Evolutionary conservation across 805 yeast genomes (phyloP).

Genomic region (Saccharomycopsis fibuligera): DNA sequence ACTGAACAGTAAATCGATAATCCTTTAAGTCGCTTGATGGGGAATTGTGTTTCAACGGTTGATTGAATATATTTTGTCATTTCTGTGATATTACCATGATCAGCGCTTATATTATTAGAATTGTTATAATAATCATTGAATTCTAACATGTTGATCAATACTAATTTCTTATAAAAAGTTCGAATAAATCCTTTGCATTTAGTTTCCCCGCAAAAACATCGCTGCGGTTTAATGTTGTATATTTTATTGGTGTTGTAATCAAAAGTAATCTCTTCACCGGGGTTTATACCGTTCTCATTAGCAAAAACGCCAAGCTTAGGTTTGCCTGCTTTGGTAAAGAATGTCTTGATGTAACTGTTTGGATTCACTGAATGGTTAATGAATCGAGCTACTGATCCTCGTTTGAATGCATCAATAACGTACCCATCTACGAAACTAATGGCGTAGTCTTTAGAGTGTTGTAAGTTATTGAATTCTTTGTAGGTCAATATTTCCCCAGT

Average conservation of each 20-base stretch:
- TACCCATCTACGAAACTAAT: constrained; percentile 37
- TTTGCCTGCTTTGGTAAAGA: constrained; percentile 32
- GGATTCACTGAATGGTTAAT: constrained; percentile 46
- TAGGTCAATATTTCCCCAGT: constrained; percentile 43
- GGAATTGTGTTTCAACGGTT: constrained; percentile 1
- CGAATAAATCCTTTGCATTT: constrained; percentile 38
- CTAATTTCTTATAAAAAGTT: constrained; percentile 19
- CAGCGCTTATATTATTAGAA: background rate
- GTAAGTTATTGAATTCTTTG: constrained; percentile 33
- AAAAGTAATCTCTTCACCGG: constrained; percentile 41
- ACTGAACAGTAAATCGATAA: constrained; percentile 6
- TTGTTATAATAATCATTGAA: background rate
- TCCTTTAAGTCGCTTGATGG: constrained; percentile 2
- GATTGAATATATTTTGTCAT: background rate
- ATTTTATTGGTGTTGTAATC: constrained; percentile 44
- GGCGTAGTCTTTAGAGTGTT: constrained; percentile 34
- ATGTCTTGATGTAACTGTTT: constrained; percentile 42
- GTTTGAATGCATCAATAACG: constrained; percentile 38
- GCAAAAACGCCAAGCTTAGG: constrained; percentile 44
- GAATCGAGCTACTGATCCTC: constrained; percentile 44
- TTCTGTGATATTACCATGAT: constrained; percentile 1
- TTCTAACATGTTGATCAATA: constrained; percentile 5
- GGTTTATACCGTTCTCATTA: constrained; percentile 29
- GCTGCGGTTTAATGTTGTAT: constrained; percentile 37
- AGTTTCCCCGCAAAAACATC: constrained; percentile 37